Evolutionary conservation across 202 grass and related monocot species (phyloP), one percentile per base, ranked within the genome.

Genomic region (Eragrostis tef): DNA sequence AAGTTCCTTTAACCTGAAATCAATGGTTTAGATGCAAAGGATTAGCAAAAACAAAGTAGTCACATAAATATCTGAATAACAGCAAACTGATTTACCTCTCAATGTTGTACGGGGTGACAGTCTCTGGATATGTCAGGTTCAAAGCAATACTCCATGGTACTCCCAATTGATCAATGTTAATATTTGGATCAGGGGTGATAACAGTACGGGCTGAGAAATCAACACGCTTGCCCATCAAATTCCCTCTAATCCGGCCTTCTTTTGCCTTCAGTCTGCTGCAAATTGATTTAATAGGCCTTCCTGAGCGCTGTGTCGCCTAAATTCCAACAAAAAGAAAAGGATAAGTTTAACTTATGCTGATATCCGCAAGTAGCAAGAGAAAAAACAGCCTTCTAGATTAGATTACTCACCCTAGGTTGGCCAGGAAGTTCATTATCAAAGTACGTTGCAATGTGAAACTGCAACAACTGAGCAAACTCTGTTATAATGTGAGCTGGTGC

Each of bases 351-450:
- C 31, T 27, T 24, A 41, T 64, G 21, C 51, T 11, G 77, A 14
- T 52, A 74, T 54, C 29, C 31, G 36, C 25, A 56, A 67, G 9
- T 31, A 73, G 54, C 27, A 77, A 22, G 25, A 7, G 34, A 47
- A 53, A 42, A 42, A 61, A n/a, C 71, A 67, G 7, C 20, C 42
- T 84, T 73, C 31, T 43, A 29, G 19, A 19, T 25, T 43, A 29
- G 19, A 19, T 47, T 61, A 86, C 88, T 83, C 64, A 98, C 94
- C 88, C 94, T 91, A 25, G 94, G 94, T 84, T 98, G 94, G 44
- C 94, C 94, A 67, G 94, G 94, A 85, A 98, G 92, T 36, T 98
- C 94, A 80, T 98, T 98, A 71, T 98, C 94, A 70, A 97, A 97
- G 89, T 97, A 97, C 25, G 94, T 97, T 42, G 94, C 94, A 50